phyloP scores from a whole-genome alignment of 768 basidiomycete genomes.

The Rhizopogon vulgaris region DNA sequence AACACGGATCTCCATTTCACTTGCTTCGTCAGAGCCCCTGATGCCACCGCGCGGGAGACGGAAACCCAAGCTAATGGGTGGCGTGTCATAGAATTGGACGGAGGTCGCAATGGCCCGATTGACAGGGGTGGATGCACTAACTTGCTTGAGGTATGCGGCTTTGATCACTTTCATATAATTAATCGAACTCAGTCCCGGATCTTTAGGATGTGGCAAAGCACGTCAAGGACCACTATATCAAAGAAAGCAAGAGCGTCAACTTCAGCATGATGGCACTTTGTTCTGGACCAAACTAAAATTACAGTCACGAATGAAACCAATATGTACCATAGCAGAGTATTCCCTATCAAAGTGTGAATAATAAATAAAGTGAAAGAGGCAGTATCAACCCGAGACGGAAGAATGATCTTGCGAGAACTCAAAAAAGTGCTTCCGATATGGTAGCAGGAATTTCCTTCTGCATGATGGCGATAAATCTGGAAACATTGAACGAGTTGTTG shows the following conservation, averaged over 20 bases:
- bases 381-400: neutral
- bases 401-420: neutral
- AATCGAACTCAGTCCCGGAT: neutral
- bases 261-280: slow-evolving; percentile 48
- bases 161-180: neutral
- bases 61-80: slow-evolving; percentile 18
- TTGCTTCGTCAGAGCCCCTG: slow-evolving; percentile 72
- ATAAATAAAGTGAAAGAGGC: neutral
- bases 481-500: slow-evolving; percentile 23
- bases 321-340: neutral
- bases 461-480: slow-evolving; percentile 25
- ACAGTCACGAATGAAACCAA: neutral
- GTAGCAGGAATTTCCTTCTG: slow-evolving; percentile 24
- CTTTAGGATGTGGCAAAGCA: slow-evolving; percentile 40
- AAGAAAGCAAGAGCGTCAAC: slow-evolving; percentile 29
- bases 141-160: slow-evolving; percentile 44
- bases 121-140: slow-evolving; percentile 65
- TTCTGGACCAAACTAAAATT: slow-evolving; percentile 13
- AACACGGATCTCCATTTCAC: slow-evolving; percentile 84
- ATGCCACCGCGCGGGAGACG: slow-evolving; percentile 17
- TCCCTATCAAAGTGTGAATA: neutral
- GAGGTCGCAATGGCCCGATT: slow-evolving; percentile 68
- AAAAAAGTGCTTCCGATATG: slow-evolving; percentile 24
- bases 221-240: slow-evolving; percentile 38
- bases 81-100: slow-evolving; percentile 82